These are phyloP conservation scores for Nematodospora anomalae DNA, from an alignment of 1,139 yeast species.

Conservation along the genomic window DNA sequence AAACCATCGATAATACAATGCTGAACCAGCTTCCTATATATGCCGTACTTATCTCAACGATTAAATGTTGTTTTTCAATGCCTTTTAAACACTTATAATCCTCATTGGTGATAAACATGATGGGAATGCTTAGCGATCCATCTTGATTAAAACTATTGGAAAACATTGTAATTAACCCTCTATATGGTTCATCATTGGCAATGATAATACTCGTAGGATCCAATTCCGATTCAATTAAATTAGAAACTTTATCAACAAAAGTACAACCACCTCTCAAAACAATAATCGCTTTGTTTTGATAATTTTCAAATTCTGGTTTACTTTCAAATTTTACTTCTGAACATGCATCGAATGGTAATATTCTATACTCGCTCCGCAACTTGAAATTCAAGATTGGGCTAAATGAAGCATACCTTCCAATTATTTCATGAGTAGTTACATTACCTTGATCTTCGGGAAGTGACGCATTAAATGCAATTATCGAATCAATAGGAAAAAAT, in stretches of 20 bases:
- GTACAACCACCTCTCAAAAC: conserved; percentile 46
- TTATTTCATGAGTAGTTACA: conserved; percentile 23
- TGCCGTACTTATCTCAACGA: conserved; percentile 31
- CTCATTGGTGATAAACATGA: conserved; percentile 42
- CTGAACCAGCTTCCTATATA: conserved; percentile 43
- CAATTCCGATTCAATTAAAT: conserved; percentile 29
- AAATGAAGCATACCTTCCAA: conserved; percentile 46
- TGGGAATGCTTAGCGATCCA: conserved; percentile 34
- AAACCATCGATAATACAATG: conserved; percentile 39
- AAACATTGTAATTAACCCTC: conserved; percentile 46
- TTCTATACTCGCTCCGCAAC: conserved; percentile 24
- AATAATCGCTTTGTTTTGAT: conserved; percentile 28
- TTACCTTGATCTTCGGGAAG: conserved; percentile 11
- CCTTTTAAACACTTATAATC: conserved; percentile 27
- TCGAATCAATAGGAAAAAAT: conserved; percentile 44
- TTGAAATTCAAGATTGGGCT: conserved; percentile 34
- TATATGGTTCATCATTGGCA: conserved; percentile 43
- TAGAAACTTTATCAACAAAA: conserved; percentile 40
- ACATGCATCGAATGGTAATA: conserved; percentile 37
- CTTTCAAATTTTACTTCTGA: conserved; percentile 13
- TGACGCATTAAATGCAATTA: conserved; percentile 31
- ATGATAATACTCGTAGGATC: conserved; percentile 36
- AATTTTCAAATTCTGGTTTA: conserved; percentile 12
- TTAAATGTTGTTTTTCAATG: conserved; percentile 15
- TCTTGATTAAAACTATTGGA: conserved; percentile 41